Base-by-base conservation (phyloP, 2,329 filamentous ascomycete species). In the Aspergillus sp. region DNA sequence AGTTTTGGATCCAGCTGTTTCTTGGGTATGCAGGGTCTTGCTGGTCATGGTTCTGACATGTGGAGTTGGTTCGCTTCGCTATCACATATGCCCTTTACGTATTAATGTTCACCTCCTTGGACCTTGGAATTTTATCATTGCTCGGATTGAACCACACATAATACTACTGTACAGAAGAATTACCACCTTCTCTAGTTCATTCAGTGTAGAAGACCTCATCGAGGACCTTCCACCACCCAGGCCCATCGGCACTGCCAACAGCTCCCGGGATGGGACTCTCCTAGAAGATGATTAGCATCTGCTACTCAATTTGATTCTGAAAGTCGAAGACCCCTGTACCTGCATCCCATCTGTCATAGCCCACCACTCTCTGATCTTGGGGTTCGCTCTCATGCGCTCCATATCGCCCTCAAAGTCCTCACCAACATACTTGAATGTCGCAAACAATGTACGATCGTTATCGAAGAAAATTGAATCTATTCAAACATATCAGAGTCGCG, bases 291-390 rank as follows among this genome's bases (percentile, higher is more conserved):
- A 8, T 60, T 44, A 61, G 47, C 40, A 26, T 52, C 36, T 11
- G 26, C 26, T 30, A 30, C 10, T 30, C 10, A 9, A 30, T 30
- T 30, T 11, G 9, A 22, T 13, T 8, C 4, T 7, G n/a, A 36
- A 22, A 22, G 22, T 14, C 41, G 33, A 44, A 11, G 22, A 17
- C 4, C 13, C 13, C 43, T 19, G 7, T 56, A 68, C 85, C 73
- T 92, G 89, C 77, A 85, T 89, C 13, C 77, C 76, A 68, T 93
- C 89, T 46, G 89, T 92, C 84, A 92, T 86, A 52, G 75, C 76
- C 88, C 88, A 93, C 89, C 89, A 93, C 68, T 88, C 84, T 50
- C 83, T 80, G 32, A 92, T 86, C 64, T 85, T 86, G 1, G 82
- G 80, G 60, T 91, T 90, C 52, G 82, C 83, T 1, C 80, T 78